Conservation (phyloP, 805 yeast genomes). For the Candida morakotiae region DNA sequence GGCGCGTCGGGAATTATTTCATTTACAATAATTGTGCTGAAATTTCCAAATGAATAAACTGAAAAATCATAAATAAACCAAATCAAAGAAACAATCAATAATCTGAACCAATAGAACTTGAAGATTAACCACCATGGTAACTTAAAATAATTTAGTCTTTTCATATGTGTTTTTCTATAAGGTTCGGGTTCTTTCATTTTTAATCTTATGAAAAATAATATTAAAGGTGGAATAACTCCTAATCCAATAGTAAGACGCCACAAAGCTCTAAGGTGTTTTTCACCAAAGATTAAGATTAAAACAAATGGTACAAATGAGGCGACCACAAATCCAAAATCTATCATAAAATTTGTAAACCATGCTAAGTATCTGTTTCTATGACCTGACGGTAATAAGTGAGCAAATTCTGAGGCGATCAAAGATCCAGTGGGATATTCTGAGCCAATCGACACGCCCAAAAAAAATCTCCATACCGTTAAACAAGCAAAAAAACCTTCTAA, state of each 20-base stretch:
- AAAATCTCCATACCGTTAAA: conserved; percentile 77
- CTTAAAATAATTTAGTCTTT: conserved; percentile 35
- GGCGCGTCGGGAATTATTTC: conserved; percentile 54
- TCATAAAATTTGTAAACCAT: conserved; percentile 85
- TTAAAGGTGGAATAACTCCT: conserved; percentile 84
- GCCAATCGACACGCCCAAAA: conserved; percentile 89
- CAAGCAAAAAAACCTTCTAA: conserved; percentile 82
- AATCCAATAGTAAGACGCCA: conserved; percentile 91
- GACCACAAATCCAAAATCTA: conserved; percentile 81
- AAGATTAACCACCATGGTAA: conserved; percentile 67
- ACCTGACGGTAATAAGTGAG: conserved; percentile 73
- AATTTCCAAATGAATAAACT: conserved; percentile 81
- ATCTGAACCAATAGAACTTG: conserved; percentile 82
- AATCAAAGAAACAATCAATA: conserved; percentile 63
- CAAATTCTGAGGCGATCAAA: conserved; percentile 90
- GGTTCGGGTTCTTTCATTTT: conserved; percentile 70
- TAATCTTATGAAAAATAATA: conserved; percentile 73
- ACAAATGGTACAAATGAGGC: conserved; percentile 86
- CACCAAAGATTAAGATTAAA: conserved; percentile 74
- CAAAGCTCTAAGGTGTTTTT: conserved; percentile 67
- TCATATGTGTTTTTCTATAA: conserved; percentile 68
- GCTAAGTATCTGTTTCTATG: conserved; percentile 83
- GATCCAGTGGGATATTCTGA: conserved; percentile 94
- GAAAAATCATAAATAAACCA: conserved; percentile 94
- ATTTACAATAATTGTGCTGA: conserved; percentile 67